A percentile compares a stretch with the other conserved stretches of the same genome.
Conservation (phyloP, 2,329 filamentous ascomycete genomes). For the Grosmannia clavigera region DNA sequence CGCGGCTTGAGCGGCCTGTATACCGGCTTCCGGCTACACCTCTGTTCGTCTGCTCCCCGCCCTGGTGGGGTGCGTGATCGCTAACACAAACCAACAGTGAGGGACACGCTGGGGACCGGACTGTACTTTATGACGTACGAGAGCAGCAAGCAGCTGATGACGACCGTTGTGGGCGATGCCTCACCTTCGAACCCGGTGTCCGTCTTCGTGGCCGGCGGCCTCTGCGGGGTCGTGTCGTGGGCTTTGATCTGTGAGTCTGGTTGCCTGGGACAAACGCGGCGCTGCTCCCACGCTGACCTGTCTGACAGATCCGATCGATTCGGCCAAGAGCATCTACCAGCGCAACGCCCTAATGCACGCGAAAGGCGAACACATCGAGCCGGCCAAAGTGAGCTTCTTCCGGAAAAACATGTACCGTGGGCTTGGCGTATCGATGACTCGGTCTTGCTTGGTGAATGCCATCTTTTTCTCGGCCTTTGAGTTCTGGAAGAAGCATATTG, state of each 20-base stretch:
- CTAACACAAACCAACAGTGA: slow-evolving; percentile 34
- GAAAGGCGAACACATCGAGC: slow-evolving; percentile 49
- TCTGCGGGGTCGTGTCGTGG: slow-evolving; percentile 79
- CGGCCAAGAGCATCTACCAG: slow-evolving; percentile 76
- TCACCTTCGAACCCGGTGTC: slow-evolving; percentile 69
- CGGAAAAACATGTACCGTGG: slow-evolving; percentile 70
- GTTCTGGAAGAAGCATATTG: slow-evolving; percentile 61
- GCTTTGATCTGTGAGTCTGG: slow-evolving; percentile 51
- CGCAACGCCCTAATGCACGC: slow-evolving; percentile 63
- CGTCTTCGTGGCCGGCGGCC: slow-evolving; percentile 63
- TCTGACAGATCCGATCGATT: slow-evolving; percentile 56
- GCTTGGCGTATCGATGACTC: slow-evolving; percentile 69
- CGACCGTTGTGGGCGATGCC: slow-evolving; percentile 57
- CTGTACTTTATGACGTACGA: slow-evolving; percentile 89
- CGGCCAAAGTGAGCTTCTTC: slow-evolving; percentile 68
- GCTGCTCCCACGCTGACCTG: not conserved
- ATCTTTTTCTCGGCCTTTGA: slow-evolving; percentile 88
- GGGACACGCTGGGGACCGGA: slow-evolving; percentile 70
- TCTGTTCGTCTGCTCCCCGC: slow-evolving; percentile 41
- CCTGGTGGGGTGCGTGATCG: not conserved
- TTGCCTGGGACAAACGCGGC: not conserved
- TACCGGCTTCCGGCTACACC: slow-evolving; percentile 66
- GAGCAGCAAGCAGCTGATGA: slow-evolving; percentile 70
- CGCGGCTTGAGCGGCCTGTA: slow-evolving; percentile 64
- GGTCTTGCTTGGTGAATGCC: slow-evolving; percentile 72